Evolutionary conservation across 495 filamentous ascomycete genomes (phyloP), one percentile per base, ranked within the genome.

Genomic region (Filosporella fistucella): DNA sequence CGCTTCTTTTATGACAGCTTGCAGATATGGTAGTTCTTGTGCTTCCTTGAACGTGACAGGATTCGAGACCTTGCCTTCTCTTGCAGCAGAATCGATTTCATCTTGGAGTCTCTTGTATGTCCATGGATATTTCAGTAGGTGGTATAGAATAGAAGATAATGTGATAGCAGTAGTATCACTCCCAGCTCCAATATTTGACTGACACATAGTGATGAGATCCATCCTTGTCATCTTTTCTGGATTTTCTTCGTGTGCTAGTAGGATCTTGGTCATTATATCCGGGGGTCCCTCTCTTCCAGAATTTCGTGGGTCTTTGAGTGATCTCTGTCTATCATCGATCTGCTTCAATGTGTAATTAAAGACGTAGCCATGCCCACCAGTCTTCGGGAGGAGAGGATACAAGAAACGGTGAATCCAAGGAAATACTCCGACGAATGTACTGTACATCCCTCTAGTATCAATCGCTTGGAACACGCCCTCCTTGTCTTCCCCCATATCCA

Each of bases 1-100:
- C 0, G 69, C 68, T 59, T 89, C 85, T 49, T 84, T 77, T 45
- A 88, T 72, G 13, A 78, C 73, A 1, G 82, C 80, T 33, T 79
- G 74, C 10, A 86, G 69, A 48, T 85, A 88, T 1, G 70, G 75
- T 9, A 86, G 61, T 2, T 70, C 64, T 28, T 78, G 72, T 16
- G 65, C 69, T 32, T 77, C 69, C 43, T 72, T 72, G 52, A 76
- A 78, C 1, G 64, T 68, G 0, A 69, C 47, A 56, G 63, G 16
- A 44, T 58, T 4, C 23, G 56, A 55, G 40, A 59, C 34, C 18
- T 20, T 34, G 3, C 52, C 56, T 42, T 55, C 48, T 14, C 32
- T 47, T 1, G 58, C 65, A 12, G 65, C 68, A 1, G 58, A 49
- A 11, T 72, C 64, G 18, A 81, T 54, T 39, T 81, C 80, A 0